These are phyloP conservation scores for Ephemerocybe angulata DNA, from an alignment of 768 basidiomycete species.

Conservation along the genomic window DNA sequence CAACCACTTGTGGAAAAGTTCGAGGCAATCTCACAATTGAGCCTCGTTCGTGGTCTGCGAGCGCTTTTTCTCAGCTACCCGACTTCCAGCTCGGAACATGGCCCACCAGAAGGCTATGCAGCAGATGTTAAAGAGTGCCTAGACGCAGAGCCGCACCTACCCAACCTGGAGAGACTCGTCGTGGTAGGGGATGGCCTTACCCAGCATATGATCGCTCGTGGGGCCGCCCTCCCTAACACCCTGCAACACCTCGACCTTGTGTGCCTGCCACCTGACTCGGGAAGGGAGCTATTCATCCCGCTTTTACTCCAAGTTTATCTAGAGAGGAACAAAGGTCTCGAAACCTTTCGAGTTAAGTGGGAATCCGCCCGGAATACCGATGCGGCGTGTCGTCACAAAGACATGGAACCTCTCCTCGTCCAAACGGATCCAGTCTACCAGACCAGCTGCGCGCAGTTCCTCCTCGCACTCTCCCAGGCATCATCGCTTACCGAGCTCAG, in stretches of 20 bases:
- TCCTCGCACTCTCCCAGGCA: background rate
- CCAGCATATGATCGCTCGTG: background rate
- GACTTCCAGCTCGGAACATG: too few relatives aligned
- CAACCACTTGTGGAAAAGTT: too few relatives aligned
- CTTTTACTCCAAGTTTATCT: background rate
- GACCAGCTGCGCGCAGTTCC: background rate
- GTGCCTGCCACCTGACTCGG: background rate
- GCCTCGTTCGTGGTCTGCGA: too few relatives aligned
- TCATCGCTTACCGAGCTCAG: background rate
- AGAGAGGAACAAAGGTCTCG: background rate
- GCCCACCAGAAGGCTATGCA: background rate
- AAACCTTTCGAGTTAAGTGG: background rate
- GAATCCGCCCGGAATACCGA: background rate
- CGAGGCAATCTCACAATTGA: too few relatives aligned
- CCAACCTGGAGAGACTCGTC: background rate
- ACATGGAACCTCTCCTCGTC: background rate
- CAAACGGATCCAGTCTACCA: background rate
- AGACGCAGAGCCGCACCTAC: background rate
- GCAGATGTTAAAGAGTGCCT: background rate
- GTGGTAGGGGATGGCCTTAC: background rate
- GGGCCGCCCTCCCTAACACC: background rate
- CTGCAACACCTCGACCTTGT: background rate
- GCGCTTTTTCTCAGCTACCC: too few relatives aligned
- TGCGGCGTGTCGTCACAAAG: background rate
- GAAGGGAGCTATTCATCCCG: background rate